phyloP scores from a whole-genome alignment of 2,329 filamentous ascomycete genomes.

The Ascochyta pisi region DNA sequence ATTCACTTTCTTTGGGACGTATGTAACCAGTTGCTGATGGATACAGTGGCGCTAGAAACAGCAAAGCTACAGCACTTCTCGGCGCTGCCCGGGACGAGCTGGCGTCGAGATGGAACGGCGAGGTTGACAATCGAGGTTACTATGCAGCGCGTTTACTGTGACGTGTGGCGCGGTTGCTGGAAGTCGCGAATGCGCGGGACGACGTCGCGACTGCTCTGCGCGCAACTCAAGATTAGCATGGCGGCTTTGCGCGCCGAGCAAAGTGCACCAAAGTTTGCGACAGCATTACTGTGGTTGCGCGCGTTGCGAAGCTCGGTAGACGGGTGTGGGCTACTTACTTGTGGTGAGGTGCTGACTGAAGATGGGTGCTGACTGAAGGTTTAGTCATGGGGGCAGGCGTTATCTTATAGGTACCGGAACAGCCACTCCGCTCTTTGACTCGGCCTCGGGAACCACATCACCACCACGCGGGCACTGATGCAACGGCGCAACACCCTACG shows the following conservation, averaged over 20 bases:
- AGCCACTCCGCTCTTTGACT: too few species aligned
- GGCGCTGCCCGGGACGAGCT: slow-evolving; percentile 10
- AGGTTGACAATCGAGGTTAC: neutral
- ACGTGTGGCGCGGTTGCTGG: slow-evolving; percentile 12
- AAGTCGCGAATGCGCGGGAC: slow-evolving; percentile 10
- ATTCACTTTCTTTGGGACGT: slow-evolving; percentile 8
- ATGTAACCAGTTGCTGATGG: slow-evolving; percentile 3
- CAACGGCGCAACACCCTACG: slow-evolving; percentile 3
- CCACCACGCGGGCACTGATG: slow-evolving; percentile 6
- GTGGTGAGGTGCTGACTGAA: slow-evolving; percentile 14
- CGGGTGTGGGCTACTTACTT: slow-evolving; percentile 26
- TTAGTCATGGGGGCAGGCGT: slow-evolving; percentile 3
- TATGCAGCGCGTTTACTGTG: slow-evolving; percentile 2
- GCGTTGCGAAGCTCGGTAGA: slow-evolving; percentile 3
- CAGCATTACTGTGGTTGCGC: slow-evolving; percentile 8
- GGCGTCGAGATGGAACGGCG: slow-evolving; percentile 6
- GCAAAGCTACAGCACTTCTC: slow-evolving; percentile 10
- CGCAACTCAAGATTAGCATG: slow-evolving; percentile 5
- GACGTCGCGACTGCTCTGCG: slow-evolving; percentile 6
- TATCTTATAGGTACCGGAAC: slow-evolving; percentile 1
- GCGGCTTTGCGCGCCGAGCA: slow-evolving; percentile 5
- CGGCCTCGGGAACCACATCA: neutral
- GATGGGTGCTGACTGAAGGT: neutral
- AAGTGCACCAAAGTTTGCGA: slow-evolving; percentile 6
- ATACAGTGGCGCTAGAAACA: slow-evolving; percentile 11